Evolutionary conservation across 1,284 basidiomycete genomes (phyloP), one percentile per base, ranked within the genome.

Genomic region (Cryptococcus sp.): DNA sequence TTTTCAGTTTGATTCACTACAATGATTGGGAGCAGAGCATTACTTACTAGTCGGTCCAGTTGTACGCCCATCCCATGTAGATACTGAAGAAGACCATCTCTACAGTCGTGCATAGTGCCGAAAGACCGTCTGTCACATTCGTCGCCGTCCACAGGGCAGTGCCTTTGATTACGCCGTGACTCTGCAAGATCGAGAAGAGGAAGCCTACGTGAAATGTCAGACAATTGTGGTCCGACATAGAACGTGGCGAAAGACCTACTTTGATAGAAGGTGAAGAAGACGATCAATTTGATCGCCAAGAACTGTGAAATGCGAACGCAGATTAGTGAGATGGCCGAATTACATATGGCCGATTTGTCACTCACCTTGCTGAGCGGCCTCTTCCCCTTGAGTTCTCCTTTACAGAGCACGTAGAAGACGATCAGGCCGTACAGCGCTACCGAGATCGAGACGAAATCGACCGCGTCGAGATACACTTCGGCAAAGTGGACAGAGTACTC

Each of bases 11-110:
- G 48, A 49, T 3, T 25, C 20, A 20, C 16, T 11, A 25, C 17
- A 4, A 16, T 70, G 39, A 60, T 57, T 76, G 74, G 41, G 25
- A 22, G 23, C 8, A 25, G 43, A 25, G 29, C 8, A 2, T 7
- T 19, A 58, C 66, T 52, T 38, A 70, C 68, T 93, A 93, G 61
- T 91, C 89, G 0, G 78, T 82, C 67, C 83, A 81, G 7, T 82
- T 82, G 70, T 91, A 93, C 0, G 91, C 88, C 87, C 89, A 92
- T 39, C 68, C 65, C 86, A 92, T 91, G 53, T 88, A 79, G 1
- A 76, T 60, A 8, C 89, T 82, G 73, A 93, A 91, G 71, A 91
- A 80, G 39, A 93, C 86, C 90, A 92, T 92, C 87, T 94, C 92
- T 46, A 93, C 84, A 62, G 88, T 89, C 16, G 86, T 91, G 15